These are phyloP conservation scores for Pleoardoris graminearum DNA, from an alignment of 2,329 filamentous ascomycete genomes.

Conservation along the genomic window DNA sequence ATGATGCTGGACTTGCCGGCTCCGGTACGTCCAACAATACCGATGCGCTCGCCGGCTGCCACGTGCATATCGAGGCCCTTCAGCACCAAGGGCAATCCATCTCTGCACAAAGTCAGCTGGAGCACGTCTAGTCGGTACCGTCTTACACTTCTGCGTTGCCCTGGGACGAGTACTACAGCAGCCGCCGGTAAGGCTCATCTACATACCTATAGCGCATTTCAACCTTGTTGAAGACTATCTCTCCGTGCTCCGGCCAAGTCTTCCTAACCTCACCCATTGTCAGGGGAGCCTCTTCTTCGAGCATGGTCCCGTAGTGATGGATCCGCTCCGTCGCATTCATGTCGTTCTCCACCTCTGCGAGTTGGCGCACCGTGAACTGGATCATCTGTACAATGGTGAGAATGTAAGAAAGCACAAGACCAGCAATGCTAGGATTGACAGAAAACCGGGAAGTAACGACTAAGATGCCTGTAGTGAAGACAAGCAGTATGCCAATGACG, in stretches of 20 bases:
- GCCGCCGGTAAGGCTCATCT: background rate
- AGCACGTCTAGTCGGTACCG: background rate
- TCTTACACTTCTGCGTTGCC: background rate
- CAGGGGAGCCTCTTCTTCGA: conserved; percentile 87
- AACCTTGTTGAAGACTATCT: conserved; percentile 58
- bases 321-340: conserved; percentile 97
- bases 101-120: conserved; percentile 22
- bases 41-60: conserved; percentile 74
- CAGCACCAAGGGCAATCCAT: conserved; percentile 53
- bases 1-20: conserved; percentile 85
- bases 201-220: conserved; percentile 55
- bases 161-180: too few relatives aligned
- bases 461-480: conserved; percentile 85
- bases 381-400: conserved; percentile 92
- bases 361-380: conserved; percentile 90
- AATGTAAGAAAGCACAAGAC: conserved; percentile 90
- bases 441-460: conserved; percentile 90
- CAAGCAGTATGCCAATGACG: conserved; percentile 77
- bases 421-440: conserved; percentile 81
- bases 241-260: conserved; percentile 84
- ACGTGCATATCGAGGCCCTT: conserved; percentile 66
- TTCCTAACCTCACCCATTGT: conserved; percentile 71
- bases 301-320: conserved; percentile 81
- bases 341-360: conserved; percentile 95
- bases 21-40: conserved; percentile 79